Base-by-base conservation (phyloP, 305 asterid genomes). In the Fraxinus platypoda region DNA sequence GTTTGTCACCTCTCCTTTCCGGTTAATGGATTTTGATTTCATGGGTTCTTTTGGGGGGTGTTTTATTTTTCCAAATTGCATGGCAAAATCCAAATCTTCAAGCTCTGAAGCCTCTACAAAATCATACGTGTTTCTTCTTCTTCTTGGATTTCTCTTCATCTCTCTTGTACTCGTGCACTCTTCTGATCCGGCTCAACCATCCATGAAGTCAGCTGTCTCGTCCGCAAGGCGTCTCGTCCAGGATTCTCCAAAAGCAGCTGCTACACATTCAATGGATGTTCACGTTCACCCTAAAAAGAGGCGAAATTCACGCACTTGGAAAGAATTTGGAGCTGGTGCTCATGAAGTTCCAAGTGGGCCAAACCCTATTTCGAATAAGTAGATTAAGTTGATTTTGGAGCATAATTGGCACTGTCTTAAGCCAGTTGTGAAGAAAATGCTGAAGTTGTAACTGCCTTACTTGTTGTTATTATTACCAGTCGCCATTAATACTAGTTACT, bases 341-440 rank as follows among this genome's bases (percentile, higher is more conserved):
- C 97, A 93, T 80, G 93, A 88, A 78, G 96, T 93, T 84, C 97
- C 97, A 7, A 89, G 92, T 74, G 97, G 97, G 41, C 94, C 95
- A 35, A 93, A 93, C 84, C 97, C 97, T 34, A 91, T 90, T 77
- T 90, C 94, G 19, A 91, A 93, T 79, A 83, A 86, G 88, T 83
- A 70, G 57, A 86, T 59, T 15, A 49, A 49, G 59, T 17, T 7
- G 46, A 12, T 17, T 8, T 2, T 8, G 30, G 52, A 37, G 38
- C 3, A 7, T 15, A 28, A 21, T 49, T 78, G 35, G 15, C 46
- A 6, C 11, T 9, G 19, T 33, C 66, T 46, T 37, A 25, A 43
- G 37, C 52, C 31, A 17, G 74, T 23, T 46, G 21, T 4, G 59
- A 11, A 19, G 72, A 59, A 49, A 19, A 78, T 19, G 19, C 2